These are phyloP conservation scores for Clathrospora elynae DNA, from an alignment of 2,329 filamentous ascomycete species.

Conservation along the genomic window DNA sequence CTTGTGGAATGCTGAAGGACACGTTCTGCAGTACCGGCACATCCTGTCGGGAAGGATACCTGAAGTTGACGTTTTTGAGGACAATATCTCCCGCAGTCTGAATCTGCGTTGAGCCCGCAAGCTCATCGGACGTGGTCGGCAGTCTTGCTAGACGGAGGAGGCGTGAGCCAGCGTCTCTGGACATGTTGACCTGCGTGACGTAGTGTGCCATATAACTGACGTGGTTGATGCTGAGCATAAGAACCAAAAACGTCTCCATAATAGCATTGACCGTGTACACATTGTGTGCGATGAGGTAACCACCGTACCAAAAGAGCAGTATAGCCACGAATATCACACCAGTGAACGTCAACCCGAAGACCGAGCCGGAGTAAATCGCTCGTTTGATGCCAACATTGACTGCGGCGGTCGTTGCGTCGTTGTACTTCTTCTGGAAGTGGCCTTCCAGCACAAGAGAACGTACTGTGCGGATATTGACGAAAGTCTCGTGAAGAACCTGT, in stretches of 20 bases:
- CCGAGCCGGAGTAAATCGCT: constrained; percentile 68
- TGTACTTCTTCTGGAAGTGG: constrained; percentile 71
- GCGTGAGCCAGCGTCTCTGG: constrained; percentile 72
- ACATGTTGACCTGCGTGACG: constrained; percentile 79
- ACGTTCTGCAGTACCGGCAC: constrained; percentile 65
- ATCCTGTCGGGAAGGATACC: constrained; percentile 66
- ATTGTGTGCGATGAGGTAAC: constrained; percentile 62
- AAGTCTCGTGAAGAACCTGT: constrained; percentile 72
- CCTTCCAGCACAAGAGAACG: constrained; percentile 73
- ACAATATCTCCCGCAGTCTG: constrained; percentile 58
- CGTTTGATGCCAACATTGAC: constrained; percentile 68
- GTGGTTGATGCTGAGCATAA: constrained; percentile 82
- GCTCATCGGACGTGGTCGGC: constrained; percentile 63
- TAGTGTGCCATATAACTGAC: constrained; percentile 71
- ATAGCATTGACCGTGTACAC: constrained; percentile 62
- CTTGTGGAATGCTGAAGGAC: constrained; percentile 66
- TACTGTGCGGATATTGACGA: constrained; percentile 79
- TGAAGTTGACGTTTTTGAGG: constrained; percentile 70
- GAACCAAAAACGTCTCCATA: constrained; percentile 76
- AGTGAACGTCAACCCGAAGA: constrained; percentile 80
- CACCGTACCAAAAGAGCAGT: constrained; percentile 83
- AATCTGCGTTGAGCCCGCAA: constrained; percentile 54
- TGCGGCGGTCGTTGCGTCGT: constrained; percentile 56
- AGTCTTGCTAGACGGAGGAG: constrained; percentile 73
- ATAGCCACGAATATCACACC: constrained; percentile 74